Base-by-base conservation (phyloP, 2,329 filamentous ascomycete genomes). In the Xylariaceae sp. region DNA sequence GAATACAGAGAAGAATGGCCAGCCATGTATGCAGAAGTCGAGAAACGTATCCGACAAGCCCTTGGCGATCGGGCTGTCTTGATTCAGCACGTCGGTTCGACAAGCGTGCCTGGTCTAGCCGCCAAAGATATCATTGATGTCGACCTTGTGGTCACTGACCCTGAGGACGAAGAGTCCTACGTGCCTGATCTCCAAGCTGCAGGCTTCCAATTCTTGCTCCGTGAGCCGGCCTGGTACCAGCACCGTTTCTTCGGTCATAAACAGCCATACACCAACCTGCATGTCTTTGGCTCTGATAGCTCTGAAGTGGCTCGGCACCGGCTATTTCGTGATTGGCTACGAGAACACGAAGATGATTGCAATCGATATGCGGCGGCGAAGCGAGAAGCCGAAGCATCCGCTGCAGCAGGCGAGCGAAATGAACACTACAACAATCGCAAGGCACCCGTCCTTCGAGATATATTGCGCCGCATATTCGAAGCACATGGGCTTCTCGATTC, bases 41-140 rank as follows among this genome's bases (percentile, higher is more conserved):
- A 59, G 40, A 28, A n/a, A 9, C 47, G 43, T 6, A 60, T 62
- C 9, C 56, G 59, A n/a, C 29, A 44, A 34, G 56, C 59, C 1
- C 52, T 62, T 11, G 49, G 48, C 21, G 34, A 54, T 26, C 39
- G 48, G 3, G 52, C 14, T 8, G 2, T 59, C 17, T 3, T 49
- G 2, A 3, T 60, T n/a, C 43, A 60, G 29, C 59, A 62, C 45
- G 53, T 60, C 49, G 60, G 60, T 4, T 63, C 60, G 2, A 63
- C 60, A 2, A 58, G 53, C 28, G 58, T 63, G 29, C 57, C 60
- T 3, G 60, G 60, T 3, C 21, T 63, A 8, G 26, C 58, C 12
- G 60, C 60, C 7, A 63, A 63, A 17, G 53, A 57, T 19, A 37
- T 63, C 31, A 53, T 63, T 3, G 60, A 63, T 39, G 19, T 63